These are phyloP conservation scores for Pseudoneurospora amorphoporcata DNA, from an alignment of 495 filamentous ascomycete genomes.

Conservation along the genomic window DNA sequence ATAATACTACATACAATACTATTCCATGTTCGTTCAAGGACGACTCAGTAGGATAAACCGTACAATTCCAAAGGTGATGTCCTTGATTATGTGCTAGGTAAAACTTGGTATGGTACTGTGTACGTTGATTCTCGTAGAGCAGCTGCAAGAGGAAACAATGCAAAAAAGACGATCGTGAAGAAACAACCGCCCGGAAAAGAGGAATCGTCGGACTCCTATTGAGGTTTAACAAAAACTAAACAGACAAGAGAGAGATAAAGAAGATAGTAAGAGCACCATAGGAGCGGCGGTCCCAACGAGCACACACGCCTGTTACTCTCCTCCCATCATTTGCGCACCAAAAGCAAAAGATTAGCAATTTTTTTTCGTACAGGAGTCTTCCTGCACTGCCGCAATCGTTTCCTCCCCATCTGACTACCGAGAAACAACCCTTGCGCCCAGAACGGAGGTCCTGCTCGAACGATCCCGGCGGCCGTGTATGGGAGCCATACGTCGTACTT, in stretches of 20 bases:
- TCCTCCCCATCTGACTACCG: neutral
- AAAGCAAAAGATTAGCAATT: neutral
- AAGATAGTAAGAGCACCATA: neutral
- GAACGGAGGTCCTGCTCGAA: neutral
- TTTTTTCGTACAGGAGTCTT: neutral
- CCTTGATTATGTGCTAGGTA: neutral
- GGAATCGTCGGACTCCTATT: neutral
- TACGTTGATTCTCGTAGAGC: neutral
- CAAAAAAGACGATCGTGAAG: neutral
- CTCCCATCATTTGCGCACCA: neutral
- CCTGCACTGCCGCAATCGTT: neutral
- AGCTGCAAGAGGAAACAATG: neutral
- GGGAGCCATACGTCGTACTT: neutral
- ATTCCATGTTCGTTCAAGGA: neutral
- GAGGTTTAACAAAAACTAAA: neutral
- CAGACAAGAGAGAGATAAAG: neutral
- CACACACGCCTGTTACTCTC: neutral
- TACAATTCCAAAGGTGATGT: neutral
- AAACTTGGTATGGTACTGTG: neutral
- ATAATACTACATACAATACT: neutral
- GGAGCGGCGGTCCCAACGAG: neutral
- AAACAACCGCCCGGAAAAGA: neutral
- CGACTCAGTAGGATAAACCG: neutral
- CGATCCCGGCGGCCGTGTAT: neutral
- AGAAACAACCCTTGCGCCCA: neutral